Conservation (phyloP, 805 yeast genomes). For the Suhomyces tanzawaensis region DNA sequence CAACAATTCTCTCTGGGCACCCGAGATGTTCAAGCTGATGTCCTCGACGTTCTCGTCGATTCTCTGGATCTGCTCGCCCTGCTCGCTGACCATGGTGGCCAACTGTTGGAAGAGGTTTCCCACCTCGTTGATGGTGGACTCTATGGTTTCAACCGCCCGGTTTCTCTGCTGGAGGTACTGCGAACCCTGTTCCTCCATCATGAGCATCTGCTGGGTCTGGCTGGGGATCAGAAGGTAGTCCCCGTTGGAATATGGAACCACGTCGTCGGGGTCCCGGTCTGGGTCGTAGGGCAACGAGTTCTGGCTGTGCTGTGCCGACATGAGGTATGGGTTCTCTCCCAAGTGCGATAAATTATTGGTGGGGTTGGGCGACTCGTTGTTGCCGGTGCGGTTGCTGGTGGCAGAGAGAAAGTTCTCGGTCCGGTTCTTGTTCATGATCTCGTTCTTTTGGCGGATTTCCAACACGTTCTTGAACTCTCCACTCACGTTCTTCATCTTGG, state of each 20-base stretch:
- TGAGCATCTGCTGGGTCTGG: conserved; percentile 73
- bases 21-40: conserved; percentile 80
- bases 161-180: conserved; percentile 80
- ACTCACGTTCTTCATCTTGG: conserved; percentile 86
- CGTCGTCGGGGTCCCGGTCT: conserved; percentile 18
- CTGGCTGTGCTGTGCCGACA: conserved; percentile 12
- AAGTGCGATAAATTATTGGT: conserved; percentile 15
- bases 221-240: conserved; percentile 73
- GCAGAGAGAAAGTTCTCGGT: conserved; percentile 79
- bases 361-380: conserved; percentile 26
- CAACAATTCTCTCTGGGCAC: conserved; percentile 91
- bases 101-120: conserved; percentile 92
- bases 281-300: conserved; percentile 23
- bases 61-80: conserved; percentile 92
- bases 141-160: conserved; percentile 92
- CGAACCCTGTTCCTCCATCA: conserved; percentile 74
- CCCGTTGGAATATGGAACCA: conserved; percentile 31
- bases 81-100: conserved; percentile 97
- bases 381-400: conserved; percentile 25
- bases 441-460: conserved; percentile 81
- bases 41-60: conserved; percentile 95
- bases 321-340: conserved; percentile 41
- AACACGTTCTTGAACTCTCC: conserved; percentile 90
- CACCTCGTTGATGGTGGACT: conserved; percentile 94
- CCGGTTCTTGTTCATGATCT: conserved; percentile 73